Conservation (phyloP, 495 filamentous ascomycete species). For the Pseudoneurospora amorphoporcata region DNA sequence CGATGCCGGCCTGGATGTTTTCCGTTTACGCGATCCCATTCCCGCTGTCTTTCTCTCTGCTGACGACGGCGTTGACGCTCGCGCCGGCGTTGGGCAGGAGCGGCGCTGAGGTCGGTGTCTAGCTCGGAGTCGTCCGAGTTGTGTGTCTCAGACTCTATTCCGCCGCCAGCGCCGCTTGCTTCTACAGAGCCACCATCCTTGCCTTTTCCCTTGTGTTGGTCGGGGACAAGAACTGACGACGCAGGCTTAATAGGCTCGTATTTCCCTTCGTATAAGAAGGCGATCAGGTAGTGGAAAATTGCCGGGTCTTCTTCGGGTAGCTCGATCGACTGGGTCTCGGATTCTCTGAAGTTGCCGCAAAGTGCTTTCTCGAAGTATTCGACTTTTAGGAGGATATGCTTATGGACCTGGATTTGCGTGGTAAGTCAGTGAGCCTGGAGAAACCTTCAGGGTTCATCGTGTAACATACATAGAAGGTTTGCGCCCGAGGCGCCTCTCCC, state of each 20-base stretch:
- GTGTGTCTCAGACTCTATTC: constrained; percentile 23
- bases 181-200: constrained; percentile 8
- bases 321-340: constrained; percentile 30
- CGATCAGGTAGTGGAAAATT: constrained; percentile 39
- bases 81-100: constrained; percentile 19
- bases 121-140: constrained; percentile 16
- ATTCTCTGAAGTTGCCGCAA: constrained; percentile 32
- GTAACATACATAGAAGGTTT: constrained; percentile 31
- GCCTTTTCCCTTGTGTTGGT: constrained; percentile 29
- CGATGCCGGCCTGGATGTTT: constrained; percentile 34
- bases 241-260: constrained; percentile 34
- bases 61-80: constrained; percentile 26
- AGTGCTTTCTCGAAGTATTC: constrained; percentile 37
- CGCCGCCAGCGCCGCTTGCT: constrained; percentile 4
- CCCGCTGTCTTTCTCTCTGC: constrained; percentile 23
- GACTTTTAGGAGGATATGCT: constrained; percentile 30
- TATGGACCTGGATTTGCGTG: constrained; percentile 24
- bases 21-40: constrained; percentile 26
- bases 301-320: constrained; percentile 38
- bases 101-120: constrained; percentile 26
- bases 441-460: not conserved
- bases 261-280: constrained; percentile 38
- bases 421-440: not conserved
- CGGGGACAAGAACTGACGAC: constrained; percentile 27
- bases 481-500: constrained; percentile 21